Conservation (phyloP, 1,284 basidiomycete genomes). For the Ceratobasidium sp. region DNA sequence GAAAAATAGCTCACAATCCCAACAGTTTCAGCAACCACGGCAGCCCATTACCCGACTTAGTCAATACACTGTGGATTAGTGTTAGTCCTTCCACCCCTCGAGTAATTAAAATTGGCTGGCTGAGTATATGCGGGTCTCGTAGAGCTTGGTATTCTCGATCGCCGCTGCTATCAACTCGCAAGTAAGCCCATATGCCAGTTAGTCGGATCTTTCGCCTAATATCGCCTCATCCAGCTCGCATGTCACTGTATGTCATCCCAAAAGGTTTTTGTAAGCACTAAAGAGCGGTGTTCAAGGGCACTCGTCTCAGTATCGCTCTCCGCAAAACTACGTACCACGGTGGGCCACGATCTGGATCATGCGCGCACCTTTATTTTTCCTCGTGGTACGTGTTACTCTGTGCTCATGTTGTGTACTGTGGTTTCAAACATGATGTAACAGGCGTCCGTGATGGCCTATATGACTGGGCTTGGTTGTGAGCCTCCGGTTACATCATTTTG, state of each 20-base stretch:
- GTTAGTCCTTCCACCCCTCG: constrained; percentile 4
- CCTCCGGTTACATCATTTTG: constrained; percentile 9
- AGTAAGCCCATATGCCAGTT: no score
- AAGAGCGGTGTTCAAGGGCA: constrained; percentile 30
- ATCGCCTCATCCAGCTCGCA: constrained; percentile 41
- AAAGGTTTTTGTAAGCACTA: not conserved
- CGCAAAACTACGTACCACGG: constrained; percentile 73
- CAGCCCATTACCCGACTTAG: constrained; percentile 52
- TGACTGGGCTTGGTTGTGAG: constrained; percentile 47
- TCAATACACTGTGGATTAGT: constrained; percentile 78
- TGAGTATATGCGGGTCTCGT: not conserved
- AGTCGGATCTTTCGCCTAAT: no score
- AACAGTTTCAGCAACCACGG: constrained; percentile 4
- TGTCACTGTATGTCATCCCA: constrained; percentile 45
- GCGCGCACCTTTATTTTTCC: constrained; percentile 46
- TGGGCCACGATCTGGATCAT: constrained; percentile 81
- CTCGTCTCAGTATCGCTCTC: constrained; percentile 73
- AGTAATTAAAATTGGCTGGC: not conserved
- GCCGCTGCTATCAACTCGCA: constrained; percentile 78
- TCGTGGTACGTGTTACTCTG: constrained; percentile 11
- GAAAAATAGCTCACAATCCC: not conserved
- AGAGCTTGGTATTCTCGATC: constrained; percentile 73
- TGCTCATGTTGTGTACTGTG: not conserved
- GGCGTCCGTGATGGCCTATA: constrained; percentile 48
- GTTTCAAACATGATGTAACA: not conserved